Conservation (phyloP, 78 protist species). For the Dictyostelium brefeldianum region DNA sequence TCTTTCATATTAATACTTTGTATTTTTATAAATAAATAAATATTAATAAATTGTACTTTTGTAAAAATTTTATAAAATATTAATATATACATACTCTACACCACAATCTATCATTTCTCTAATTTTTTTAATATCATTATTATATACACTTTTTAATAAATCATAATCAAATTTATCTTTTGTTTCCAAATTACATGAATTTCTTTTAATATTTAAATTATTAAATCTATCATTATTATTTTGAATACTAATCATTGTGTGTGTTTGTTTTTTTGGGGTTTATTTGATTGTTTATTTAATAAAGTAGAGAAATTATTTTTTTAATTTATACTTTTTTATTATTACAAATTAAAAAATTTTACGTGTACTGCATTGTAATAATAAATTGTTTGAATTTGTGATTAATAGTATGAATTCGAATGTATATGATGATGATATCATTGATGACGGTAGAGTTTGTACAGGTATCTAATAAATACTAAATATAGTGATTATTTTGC, state of each 20-base stretch:
- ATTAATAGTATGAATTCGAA: no score
- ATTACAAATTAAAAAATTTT: no score
- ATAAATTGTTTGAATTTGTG: no score
- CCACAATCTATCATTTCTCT: slow-evolving; percentile 77
- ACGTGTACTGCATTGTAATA: no score
- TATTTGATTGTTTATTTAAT: neutral
- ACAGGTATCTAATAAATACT: no score
- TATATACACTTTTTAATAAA: slow-evolving; percentile 35
- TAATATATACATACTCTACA: neutral
- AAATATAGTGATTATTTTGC: no score
- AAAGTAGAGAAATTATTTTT: neutral
- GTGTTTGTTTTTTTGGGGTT: neutral
- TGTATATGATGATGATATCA: no score
- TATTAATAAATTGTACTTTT: no score
- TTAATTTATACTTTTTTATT: no score
- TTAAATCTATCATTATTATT: neutral
- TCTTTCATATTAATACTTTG: slow-evolving; percentile 48
- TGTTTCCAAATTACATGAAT: neutral
- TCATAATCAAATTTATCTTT: slow-evolving; percentile 67
- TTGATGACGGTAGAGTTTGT: no score
- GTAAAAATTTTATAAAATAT: no score
- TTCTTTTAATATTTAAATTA: neutral
- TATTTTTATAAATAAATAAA: no score
- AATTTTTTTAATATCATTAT: slow-evolving; percentile 52
- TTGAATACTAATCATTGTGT: neutral